Conservation (phyloP, 1,284 basidiomycete species). For the Cutaneotrichosporon sp. region DNA sequence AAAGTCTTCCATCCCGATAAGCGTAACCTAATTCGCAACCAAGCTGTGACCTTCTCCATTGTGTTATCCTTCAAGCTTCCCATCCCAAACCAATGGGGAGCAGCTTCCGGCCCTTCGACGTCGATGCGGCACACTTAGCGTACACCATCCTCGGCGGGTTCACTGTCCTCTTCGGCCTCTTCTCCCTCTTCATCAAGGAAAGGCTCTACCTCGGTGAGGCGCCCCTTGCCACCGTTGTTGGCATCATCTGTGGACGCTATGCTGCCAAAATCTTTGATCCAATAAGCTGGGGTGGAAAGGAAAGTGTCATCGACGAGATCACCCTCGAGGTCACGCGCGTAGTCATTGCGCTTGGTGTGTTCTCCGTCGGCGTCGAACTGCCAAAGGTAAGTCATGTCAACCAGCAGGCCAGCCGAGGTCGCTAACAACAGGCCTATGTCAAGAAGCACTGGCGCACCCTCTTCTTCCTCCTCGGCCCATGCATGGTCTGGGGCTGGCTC, state of each 20-base stretch:
- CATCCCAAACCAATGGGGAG: not conserved
- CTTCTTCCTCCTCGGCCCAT: constrained; percentile 78
- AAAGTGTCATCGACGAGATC: constrained; percentile 64
- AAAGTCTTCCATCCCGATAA: no score
- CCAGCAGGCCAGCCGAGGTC: not conserved
- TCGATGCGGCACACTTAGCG: constrained; percentile 55
- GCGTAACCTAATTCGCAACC: no score
- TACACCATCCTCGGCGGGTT: constrained; percentile 85
- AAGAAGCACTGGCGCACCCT: constrained; percentile 84
- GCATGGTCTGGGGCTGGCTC: constrained; percentile 86
- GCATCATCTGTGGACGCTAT: constrained; percentile 87
- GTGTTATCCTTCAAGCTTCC: not conserved
- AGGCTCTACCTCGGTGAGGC: constrained; percentile 95
- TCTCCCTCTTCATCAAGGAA: constrained; percentile 82
- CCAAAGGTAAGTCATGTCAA: constrained; percentile 62
- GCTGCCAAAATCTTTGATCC: constrained; percentile 84
- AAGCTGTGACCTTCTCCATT: no score
- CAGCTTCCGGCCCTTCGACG: constrained; percentile 52
- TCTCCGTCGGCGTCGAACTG: constrained; percentile 94
- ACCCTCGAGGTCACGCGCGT: constrained; percentile 92
- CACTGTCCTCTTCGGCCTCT: constrained; percentile 81
- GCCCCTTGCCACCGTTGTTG: constrained; percentile 90
- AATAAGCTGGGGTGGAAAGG: constrained; percentile 64
- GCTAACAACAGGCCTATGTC: constrained; percentile 67
- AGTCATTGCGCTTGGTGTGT: constrained; percentile 94